Percentiles rank a stretch among this genome's conserved stretches.
These are phyloP conservation scores for Coemansia sp. DNA, from an alignment of 192 early-diverging fungal genomes.

Conservation along the genomic window DNA sequence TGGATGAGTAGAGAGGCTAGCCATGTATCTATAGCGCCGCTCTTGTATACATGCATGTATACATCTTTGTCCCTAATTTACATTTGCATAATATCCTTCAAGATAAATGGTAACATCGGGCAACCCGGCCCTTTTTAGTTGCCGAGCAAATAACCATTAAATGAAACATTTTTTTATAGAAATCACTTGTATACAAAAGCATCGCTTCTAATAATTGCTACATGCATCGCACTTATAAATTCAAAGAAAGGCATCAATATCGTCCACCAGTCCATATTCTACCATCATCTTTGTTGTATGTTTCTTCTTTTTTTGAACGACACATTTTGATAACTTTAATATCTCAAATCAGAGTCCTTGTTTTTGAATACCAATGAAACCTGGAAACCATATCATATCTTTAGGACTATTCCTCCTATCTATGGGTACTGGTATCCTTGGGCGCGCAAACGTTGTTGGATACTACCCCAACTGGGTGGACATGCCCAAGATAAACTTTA, in stretches of 20 bases:
- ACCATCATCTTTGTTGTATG: no score
- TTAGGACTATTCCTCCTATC: neutral
- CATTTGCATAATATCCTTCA: neutral
- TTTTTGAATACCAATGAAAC: neutral
- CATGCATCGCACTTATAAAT: no score
- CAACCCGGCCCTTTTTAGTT: neutral
- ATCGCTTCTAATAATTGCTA: no score
- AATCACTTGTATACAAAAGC: no score
- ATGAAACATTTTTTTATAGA: no score
- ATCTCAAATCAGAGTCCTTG: no score
- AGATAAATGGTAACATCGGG: neutral
- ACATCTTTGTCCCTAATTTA: no score
- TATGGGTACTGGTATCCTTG: slow-evolving; percentile 7
- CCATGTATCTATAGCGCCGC: neutral
- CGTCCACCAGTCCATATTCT: no score
- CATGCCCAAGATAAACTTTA: slow-evolving; percentile 19
- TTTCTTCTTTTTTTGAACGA: no score
- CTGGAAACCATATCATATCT: neutral
- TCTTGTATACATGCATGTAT: neutral
- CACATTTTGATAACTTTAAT: no score
- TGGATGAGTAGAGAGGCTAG: neutral
- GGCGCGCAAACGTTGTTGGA: slow-evolving; percentile 24
- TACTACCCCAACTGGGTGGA: slow-evolving; percentile 39
- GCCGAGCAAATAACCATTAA: neutral
- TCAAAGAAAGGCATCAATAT: no score